These are phyloP conservation scores for Russula sp. DNA, from an alignment of 768 basidiomycete species.

Conservation along the genomic window DNA sequence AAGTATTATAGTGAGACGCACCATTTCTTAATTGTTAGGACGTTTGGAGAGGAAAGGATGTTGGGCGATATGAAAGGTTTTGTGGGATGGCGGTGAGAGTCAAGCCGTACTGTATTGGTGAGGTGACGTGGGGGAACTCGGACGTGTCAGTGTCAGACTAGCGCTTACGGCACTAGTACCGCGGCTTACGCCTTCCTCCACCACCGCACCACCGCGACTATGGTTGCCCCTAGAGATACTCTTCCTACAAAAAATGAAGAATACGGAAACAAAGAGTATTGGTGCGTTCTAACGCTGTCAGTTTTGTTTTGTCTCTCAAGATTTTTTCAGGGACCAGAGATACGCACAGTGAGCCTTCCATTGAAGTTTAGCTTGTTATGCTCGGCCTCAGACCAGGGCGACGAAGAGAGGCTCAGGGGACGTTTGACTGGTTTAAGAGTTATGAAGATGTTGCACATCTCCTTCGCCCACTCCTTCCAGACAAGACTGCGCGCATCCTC, in stretches of 20 bases:
- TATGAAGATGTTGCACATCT: slow-evolving; percentile 67
- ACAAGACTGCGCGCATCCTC: slow-evolving; percentile 58
- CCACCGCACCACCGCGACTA: too few relatives aligned
- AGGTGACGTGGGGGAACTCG: slow-evolving; percentile 3
- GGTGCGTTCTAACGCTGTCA: slow-evolving; percentile 42
- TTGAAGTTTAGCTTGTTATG: neutral
- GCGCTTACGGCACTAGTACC: too few relatives aligned
- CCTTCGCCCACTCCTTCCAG: slow-evolving; percentile 59
- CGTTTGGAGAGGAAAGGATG: too few relatives aligned
- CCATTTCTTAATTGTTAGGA: neutral
- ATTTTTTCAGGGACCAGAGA: slow-evolving; percentile 55
- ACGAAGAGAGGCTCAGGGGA: slow-evolving; percentile 51
- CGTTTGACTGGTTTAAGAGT: slow-evolving; percentile 87
- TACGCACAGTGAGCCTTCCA: slow-evolving; percentile 53
- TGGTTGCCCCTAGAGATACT: slow-evolving; percentile 11
- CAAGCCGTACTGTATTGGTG: neutral
- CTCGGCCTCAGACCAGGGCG: slow-evolving; percentile 2
- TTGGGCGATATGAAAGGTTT: neutral
- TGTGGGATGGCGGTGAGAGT: slow-evolving; percentile 2
- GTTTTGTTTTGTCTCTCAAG: neutral
- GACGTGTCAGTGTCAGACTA: too few relatives aligned
- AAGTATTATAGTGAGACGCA: neutral
- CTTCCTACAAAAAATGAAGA: slow-evolving; percentile 66
- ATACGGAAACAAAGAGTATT: slow-evolving; percentile 66
- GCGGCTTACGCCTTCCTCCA: neutral